phyloP scores from a whole-genome alignment of 257 asterid genomes.

The Nicotiana tomentosiformis region DNA sequence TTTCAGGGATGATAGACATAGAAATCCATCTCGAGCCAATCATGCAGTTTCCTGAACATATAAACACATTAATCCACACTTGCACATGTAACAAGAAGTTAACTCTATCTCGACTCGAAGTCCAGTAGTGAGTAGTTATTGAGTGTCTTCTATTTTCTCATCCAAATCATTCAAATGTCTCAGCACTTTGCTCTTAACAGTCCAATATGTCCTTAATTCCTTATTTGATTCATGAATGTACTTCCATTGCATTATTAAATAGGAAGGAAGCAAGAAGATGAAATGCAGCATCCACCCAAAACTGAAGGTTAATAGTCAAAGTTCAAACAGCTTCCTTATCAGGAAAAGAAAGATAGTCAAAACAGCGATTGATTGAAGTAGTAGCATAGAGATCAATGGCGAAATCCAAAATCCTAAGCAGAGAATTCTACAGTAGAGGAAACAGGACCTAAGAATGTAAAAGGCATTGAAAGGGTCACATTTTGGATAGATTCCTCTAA shows the following conservation, averaged over 20 bases:
- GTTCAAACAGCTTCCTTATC: background rate
- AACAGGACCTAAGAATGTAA: background rate
- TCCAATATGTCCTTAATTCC: background rate
- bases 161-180: background rate
- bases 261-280: background rate
- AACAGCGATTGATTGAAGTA: background rate
- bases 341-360: background rate
- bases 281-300: background rate
- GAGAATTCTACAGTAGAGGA: background rate
- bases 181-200: background rate
- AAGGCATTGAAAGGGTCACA: background rate
- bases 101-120: background rate
- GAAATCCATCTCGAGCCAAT: background rate
- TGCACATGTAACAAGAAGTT: background rate
- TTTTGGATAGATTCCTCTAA: background rate
- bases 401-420: background rate
- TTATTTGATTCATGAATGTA: background rate
- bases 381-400: too few species aligned
- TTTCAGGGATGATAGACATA: background rate
- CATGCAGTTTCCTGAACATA: background rate
- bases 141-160: background rate
- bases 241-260: background rate
- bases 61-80: background rate
- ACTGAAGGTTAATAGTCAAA: background rate
- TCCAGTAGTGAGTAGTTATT: background rate